These are phyloP conservation scores for Globisporangium abappressorium DNA, from an alignment of 352 stramenopile genomes.

Conservation along the genomic window DNA sequence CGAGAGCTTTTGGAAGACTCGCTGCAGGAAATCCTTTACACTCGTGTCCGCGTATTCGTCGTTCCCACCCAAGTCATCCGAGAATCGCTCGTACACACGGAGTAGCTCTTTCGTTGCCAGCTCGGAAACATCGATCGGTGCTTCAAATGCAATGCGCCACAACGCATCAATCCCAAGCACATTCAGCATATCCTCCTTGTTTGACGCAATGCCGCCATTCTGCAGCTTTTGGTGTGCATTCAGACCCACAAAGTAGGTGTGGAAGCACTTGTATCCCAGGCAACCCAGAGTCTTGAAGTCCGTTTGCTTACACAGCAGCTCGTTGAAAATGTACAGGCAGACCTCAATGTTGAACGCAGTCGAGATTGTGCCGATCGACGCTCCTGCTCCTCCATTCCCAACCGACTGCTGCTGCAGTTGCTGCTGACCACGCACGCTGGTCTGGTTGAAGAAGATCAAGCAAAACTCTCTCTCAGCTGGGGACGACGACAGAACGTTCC, in stretches of 20 bases:
- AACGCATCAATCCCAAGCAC: conserved; percentile 79
- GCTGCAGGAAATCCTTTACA: conserved; percentile 78
- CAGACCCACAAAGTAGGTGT: conserved; percentile 82
- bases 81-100: conserved; percentile 73
- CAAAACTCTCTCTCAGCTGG: conserved; percentile 77
- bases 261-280: conserved; percentile 85
- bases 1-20: conserved; percentile 71
- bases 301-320: conserved; percentile 77
- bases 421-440: conserved; percentile 46
- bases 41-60: conserved; percentile 33
- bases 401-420: conserved; percentile 25
- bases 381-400: conserved; percentile 16
- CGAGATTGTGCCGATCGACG: conserved; percentile 44
- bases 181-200: conserved; percentile 27
- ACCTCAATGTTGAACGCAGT: conserved; percentile 76
- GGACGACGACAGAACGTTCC: conserved; percentile 70
- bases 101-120: conserved; percentile 76
- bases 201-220: background rate
- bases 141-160: conserved; percentile 82
- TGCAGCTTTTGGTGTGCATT: conserved; percentile 59
- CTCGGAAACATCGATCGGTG: conserved; percentile 70
- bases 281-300: conserved; percentile 68
- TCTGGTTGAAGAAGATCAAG: conserved; percentile 83
- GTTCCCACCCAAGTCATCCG: conserved; percentile 27
- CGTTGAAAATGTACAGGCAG: conserved; percentile 80